Conservation (phyloP, 176 grass and related monocot species). For the Cocos nucifera region DNA sequence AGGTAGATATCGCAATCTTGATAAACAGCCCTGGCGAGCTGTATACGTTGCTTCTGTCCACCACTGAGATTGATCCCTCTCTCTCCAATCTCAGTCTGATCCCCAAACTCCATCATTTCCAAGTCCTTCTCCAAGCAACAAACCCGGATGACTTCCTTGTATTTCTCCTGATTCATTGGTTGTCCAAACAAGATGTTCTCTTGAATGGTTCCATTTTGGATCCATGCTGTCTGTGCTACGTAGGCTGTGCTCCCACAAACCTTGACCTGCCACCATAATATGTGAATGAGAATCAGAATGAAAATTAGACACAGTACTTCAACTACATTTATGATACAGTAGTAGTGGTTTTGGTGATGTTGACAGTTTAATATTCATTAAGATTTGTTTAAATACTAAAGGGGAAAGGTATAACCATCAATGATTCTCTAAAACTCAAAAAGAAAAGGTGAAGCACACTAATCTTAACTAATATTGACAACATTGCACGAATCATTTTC, state of each 20-base stretch:
- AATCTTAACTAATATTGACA: no score
- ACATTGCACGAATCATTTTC: no score
- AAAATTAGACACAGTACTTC: no score
- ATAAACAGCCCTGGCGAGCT: slow-evolving; percentile 87
- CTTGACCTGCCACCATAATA: slow-evolving; percentile 48
- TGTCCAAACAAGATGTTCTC: slow-evolving; percentile 92
- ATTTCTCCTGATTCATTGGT: slow-evolving; percentile 56
- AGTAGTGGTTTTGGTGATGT: no score
- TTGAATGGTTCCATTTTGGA: slow-evolving; percentile 91
- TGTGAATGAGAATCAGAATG: no score
- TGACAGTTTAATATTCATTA: no score
- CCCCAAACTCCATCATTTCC: slow-evolving; percentile 99
- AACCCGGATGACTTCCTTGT: slow-evolving; percentile 69
- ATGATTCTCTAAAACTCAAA: no score
- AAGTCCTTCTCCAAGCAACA: slow-evolving; percentile 93
- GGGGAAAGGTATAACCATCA: no score
- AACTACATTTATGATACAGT: no score
- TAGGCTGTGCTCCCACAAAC: slow-evolving; percentile 80
- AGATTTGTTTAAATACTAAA: no score
- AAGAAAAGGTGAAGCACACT: no score
- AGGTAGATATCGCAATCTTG: slow-evolving; percentile 88
- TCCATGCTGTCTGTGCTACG: slow-evolving; percentile 89
- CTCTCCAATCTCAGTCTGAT: slow-evolving; percentile 98
- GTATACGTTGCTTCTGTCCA: slow-evolving; percentile 93
- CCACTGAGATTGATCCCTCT: slow-evolving; percentile 96